Percentiles rank a stretch among this genome's conserved stretches.
Conservation (phyloP, 495 filamentous ascomycete species). For the Hyaloscypha finlandica region DNA sequence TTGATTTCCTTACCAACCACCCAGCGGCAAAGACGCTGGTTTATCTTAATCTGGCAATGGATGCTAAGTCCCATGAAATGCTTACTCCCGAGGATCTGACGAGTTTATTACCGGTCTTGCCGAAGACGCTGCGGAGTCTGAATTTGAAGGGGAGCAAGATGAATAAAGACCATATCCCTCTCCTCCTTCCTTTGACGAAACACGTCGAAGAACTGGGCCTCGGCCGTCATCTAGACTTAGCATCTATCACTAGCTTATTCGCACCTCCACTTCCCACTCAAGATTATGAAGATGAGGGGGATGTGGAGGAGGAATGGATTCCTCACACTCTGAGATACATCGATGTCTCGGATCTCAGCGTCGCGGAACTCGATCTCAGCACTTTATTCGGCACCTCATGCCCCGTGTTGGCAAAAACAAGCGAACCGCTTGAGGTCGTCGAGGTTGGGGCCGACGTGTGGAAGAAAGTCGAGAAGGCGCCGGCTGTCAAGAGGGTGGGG, state of each 20-base stretch:
- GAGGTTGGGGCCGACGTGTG: slow-evolving; percentile 73
- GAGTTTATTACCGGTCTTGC: slow-evolving; percentile 67
- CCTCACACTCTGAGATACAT: slow-evolving; percentile 74
- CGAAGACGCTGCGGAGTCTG: slow-evolving; percentile 67
- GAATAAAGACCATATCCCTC: slow-evolving; percentile 60
- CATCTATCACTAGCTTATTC: slow-evolving; percentile 63
- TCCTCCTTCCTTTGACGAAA: slow-evolving; percentile 71
- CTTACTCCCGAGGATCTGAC: slow-evolving; percentile 66
- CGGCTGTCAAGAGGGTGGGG: slow-evolving; percentile 47
- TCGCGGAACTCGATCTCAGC: slow-evolving; percentile 58
- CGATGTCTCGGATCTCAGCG: slow-evolving; percentile 65
- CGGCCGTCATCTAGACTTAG: slow-evolving; percentile 65
- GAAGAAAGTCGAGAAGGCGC: slow-evolving; percentile 33
- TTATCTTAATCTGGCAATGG: slow-evolving; percentile 74
- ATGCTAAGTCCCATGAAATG: slow-evolving; percentile 72
- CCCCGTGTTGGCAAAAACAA: slow-evolving; percentile 54
- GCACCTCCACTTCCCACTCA: slow-evolving; percentile 30
- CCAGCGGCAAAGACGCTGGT: slow-evolving; percentile 68
- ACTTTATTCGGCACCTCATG: slow-evolving; percentile 62
- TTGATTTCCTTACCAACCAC: slow-evolving; percentile 73
- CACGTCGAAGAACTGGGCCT: slow-evolving; percentile 80
- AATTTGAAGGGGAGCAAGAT: slow-evolving; percentile 79
- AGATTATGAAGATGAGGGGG: slow-evolving; percentile 39
- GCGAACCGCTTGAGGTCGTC: slow-evolving; percentile 75
- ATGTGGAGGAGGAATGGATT: slow-evolving; percentile 47